Conservation (phyloP, 2,329 filamentous ascomycete genomes). For the Hypoxylon sp. region DNA sequence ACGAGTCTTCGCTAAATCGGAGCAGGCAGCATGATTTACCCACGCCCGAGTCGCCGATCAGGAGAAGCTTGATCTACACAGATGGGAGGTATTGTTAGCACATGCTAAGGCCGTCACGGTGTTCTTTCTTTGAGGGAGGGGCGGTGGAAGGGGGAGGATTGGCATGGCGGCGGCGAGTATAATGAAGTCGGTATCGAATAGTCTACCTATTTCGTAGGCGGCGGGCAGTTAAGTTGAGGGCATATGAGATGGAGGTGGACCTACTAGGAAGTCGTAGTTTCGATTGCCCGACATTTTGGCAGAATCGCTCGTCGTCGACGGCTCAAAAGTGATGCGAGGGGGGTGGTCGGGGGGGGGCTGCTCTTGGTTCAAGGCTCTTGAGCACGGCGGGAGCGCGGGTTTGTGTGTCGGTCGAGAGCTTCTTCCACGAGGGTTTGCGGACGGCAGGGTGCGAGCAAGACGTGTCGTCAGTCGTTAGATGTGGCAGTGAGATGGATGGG, state of each 20-base stretch:
- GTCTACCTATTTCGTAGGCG: conserved; percentile 10
- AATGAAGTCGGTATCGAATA: conserved; percentile 32
- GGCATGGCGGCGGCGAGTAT: conserved; percentile 27
- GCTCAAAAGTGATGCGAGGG: conserved; percentile 3
- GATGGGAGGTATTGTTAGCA: conserved; percentile 28
- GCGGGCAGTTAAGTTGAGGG: conserved; percentile 18
- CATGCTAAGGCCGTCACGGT: background rate
- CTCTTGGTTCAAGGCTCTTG: conserved; percentile 1
- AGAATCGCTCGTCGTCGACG: conserved; percentile 38
- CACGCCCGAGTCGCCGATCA: conserved; percentile 96
- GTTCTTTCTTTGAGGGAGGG: conserved; percentile 13
- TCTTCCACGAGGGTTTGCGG: conserved; percentile 2
- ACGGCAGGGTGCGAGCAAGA: conserved; percentile 20
- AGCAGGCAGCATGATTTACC: conserved; percentile 97
- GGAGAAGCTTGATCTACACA: conserved; percentile 88
- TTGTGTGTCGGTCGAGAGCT: background rate
- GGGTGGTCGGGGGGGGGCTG: conserved; percentile 9
- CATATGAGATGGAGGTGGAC: conserved; percentile 33
- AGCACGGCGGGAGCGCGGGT: conserved; percentile 3
- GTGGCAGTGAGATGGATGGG: conserved; percentile 21
- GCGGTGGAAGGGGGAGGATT: background rate
- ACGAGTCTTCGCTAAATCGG: conserved; percentile 96
- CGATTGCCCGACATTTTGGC: conserved; percentile 89
- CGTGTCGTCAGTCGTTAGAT: conserved; percentile 40
- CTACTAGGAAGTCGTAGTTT: conserved; percentile 99